Evolutionary conservation across 2,329 filamentous ascomycete species (phyloP), one percentile per base, ranked within the genome.

Genomic region (Fusarium proliferatum): DNA sequence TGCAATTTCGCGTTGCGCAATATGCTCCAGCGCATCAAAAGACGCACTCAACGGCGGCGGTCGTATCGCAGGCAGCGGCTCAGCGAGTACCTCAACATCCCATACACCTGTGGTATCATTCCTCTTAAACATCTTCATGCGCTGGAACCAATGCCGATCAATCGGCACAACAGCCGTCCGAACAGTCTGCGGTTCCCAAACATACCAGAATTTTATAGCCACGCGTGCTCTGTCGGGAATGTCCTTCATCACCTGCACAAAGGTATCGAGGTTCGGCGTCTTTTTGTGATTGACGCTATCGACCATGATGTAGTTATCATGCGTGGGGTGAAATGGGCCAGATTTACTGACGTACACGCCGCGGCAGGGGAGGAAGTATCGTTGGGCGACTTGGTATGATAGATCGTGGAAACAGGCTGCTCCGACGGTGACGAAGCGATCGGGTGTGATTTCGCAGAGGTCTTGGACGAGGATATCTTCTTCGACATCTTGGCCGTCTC

Each of bases 361-460:
- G 80, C 95, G 92, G 74, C 94, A 93, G 12, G 95, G 92, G 61
- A 99, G 95, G 30, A 95, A 95, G 81, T 98, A 98, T 9, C 98
- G 88, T 12, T 97, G 92, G 16, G 96, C 95, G 82, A 98, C 94
- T 80, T 99, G 96, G 81, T 99, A 99, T 2, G 96, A 99, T 17
- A 99, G 86, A 79, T 97, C 90, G 84, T 99, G 96, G 85, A 99
- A 98, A 62, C 94, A 95, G 19, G 92, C 96, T 28, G 96, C 96
- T 45, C 95, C 94, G 42, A 98, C 96, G 5, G 94, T 94, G 52
- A 98, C 93, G 79, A 98, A 99, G 65, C 95, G 93, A 82, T 98
- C 95, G 3, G 96, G 96, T 2, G 96, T 98, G 81, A 99, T 98
- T 52, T 89, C 89, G 84, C 98, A 95, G 63, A 99, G 87, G 80